A percentile compares a stretch with the other conserved stretches of the same genome.
Evolutionary conservation across 106 monocot species (phyloP).

Genomic region (Dendrobium chrysotoxum): DNA sequence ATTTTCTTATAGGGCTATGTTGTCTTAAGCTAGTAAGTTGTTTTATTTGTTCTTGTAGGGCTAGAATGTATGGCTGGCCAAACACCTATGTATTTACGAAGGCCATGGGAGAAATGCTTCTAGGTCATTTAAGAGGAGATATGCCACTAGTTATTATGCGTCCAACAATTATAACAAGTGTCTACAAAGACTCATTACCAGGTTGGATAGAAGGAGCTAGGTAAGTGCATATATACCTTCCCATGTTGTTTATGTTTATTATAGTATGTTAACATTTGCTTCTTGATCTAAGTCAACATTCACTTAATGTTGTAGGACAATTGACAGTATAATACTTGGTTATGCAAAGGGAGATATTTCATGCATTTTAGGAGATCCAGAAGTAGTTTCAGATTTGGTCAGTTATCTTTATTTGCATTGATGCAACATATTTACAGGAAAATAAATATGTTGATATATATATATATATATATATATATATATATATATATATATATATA

Average conservation of each 20-base stretch:
- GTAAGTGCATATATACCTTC: neutral
- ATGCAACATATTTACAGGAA: too few species aligned
- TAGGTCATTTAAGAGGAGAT: constrained; percentile 43
- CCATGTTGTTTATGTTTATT: neutral
- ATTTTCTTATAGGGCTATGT: constrained; percentile 17
- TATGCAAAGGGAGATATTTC: too few species aligned
- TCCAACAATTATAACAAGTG: constrained; percentile 75
- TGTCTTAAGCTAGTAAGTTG: too few species aligned
- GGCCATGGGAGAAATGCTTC: constrained; percentile 78
- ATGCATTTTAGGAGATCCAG: too few species aligned
- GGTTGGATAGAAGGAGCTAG: constrained; percentile 83
- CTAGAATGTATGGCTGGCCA: constrained; percentile 66
- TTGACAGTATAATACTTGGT: constrained; percentile 35
- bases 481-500: too few species aligned
- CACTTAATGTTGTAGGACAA: constrained; percentile 30
- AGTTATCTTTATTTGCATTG: too few species aligned
- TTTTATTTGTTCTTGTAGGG: neutral
- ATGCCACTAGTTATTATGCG: constrained; percentile 60
- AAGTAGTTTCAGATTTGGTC: too few species aligned
- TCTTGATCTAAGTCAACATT: neutral
- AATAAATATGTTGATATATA: too few species aligned
- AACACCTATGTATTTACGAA: constrained; percentile 88
- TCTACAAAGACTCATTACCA: constrained; percentile 61
- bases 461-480: too few species aligned
- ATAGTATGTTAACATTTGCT: neutral